phyloP scores from a whole-genome alignment of 176 grass and related monocot genomes.

The maize (Zea mays) region DNA sequence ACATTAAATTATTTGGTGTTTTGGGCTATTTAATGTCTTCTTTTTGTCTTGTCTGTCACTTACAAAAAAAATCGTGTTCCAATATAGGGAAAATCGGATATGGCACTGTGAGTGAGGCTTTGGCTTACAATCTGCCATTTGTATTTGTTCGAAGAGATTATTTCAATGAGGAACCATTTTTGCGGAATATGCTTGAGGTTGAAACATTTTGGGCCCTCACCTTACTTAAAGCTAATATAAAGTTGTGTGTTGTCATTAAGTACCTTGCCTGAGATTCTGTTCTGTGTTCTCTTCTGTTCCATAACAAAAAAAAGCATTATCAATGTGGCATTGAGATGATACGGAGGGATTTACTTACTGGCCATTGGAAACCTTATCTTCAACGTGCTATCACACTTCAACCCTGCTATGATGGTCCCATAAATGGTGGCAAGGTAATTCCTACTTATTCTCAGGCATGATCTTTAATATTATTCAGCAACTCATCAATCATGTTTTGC shows the following conservation, averaged over 20 bases:
- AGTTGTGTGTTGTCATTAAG: not conserved
- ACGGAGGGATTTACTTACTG: slow-evolving; percentile 92
- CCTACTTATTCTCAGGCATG: not conserved
- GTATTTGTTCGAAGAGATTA: slow-evolving; percentile 96
- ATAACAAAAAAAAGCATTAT: slow-evolving; percentile 65
- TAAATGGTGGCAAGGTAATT: slow-evolving; percentile 86
- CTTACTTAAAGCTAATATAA: slow-evolving; percentile 14
- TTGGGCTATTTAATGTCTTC: slow-evolving; percentile 1
- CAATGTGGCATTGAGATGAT: slow-evolving; percentile 99
- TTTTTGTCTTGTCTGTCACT: slow-evolving; percentile 11
- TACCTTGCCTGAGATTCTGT: slow-evolving; percentile 24
- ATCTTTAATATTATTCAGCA: slow-evolving; percentile 14
- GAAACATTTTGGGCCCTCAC: slow-evolving; percentile 20
- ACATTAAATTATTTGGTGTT: slow-evolving; percentile 22
- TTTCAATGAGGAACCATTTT: slow-evolving; percentile 98
- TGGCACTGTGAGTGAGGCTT: slow-evolving; percentile 91
- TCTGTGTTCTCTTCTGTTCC: slow-evolving; percentile 20
- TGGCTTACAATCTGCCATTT: slow-evolving; percentile 96
- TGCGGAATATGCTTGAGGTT: slow-evolving; percentile 99
- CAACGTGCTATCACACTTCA: slow-evolving; percentile 76
- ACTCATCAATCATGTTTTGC: slow-evolving; percentile 15
- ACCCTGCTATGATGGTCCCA: slow-evolving; percentile 74
- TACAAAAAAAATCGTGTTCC: not conserved
- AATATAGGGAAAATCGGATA: slow-evolving; percentile 96
- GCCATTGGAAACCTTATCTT: slow-evolving; percentile 96